Conservation (phyloP, 768 basidiomycete species). For the Podaxis pistillaris region DNA sequence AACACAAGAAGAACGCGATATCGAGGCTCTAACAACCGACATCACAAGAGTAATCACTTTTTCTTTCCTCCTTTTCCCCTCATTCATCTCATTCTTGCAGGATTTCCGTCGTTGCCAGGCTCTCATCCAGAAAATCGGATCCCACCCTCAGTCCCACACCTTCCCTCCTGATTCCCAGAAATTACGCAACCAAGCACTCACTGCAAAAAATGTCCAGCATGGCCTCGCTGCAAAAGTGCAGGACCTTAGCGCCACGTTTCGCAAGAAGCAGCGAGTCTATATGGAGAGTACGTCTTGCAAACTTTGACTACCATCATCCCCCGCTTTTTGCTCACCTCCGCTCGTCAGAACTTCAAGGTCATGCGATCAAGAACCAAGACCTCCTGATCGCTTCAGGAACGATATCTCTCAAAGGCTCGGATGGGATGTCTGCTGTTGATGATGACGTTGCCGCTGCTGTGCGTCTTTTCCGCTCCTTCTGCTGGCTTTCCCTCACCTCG, state of each 20-base stretch:
- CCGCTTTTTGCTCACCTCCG: slow-evolving; percentile 15
- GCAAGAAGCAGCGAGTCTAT: slow-evolving; percentile 97
- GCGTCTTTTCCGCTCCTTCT: slow-evolving; percentile 32
- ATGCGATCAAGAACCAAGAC: slow-evolving; percentile 97
- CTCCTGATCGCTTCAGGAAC: slow-evolving; percentile 87
- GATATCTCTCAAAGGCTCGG: slow-evolving; percentile 77
- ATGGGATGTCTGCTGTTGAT: slow-evolving; percentile 80
- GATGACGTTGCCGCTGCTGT: slow-evolving; percentile 90
- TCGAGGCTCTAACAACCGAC: slow-evolving; percentile 78
- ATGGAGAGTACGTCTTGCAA: slow-evolving; percentile 82
- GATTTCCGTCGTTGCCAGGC: slow-evolving; percentile 64
- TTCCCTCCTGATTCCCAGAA: slow-evolving; percentile 58
- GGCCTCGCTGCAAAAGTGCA: slow-evolving; percentile 96
- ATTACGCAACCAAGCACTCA: slow-evolving; percentile 46
- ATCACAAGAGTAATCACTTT: slow-evolving; percentile 73
- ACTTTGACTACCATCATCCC: slow-evolving; percentile 20
- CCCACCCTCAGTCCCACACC: slow-evolving; percentile 47
- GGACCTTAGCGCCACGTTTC: slow-evolving; percentile 85
- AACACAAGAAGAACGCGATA: slow-evolving; percentile 89
- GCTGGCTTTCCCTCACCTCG: slow-evolving; percentile 16
- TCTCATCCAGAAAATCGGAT: slow-evolving; percentile 75
- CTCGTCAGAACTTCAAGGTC: slow-evolving; percentile 83
- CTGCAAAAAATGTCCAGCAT: slow-evolving; percentile 93
- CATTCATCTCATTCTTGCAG: slow-evolving; percentile 31
- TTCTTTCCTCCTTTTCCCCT: slow-evolving; percentile 43